Base-by-base conservation (phyloP, 2,329 filamentous ascomycete genomes). In the Leptodontidium sp. region DNA sequence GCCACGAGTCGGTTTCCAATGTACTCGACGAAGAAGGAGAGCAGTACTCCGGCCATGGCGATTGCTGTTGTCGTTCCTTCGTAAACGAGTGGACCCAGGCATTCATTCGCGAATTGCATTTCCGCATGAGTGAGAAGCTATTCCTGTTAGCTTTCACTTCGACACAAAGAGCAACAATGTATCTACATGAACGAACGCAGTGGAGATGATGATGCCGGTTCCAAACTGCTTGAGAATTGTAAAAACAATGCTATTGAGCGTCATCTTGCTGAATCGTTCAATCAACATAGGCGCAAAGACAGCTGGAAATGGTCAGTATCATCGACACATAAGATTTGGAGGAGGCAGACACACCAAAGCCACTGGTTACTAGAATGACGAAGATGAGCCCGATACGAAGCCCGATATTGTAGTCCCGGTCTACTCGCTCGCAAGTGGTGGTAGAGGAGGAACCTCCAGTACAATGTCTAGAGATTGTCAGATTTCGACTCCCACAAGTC, bases 21-120 rank as follows among this genome's bases (percentile, higher is more conserved):
- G 73, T 88, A 93, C 76, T 94, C 92, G 45, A 93, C 83, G 1
- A 92, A 74, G 78, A 93, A 94, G 0, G 91, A 90, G 2, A 93
- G 72, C 78, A 93, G 91, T 1, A 93, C 80, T 0, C 92, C 92
- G 0, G 88, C 91, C 88, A 94, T 91, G 58, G 91, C 84, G 50
- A 94, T 87, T 1, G 91, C 88, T 0, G 90, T 86, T 0, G 91
- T 87, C 0, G 89, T 92, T 3, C 83, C 86, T 78, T 94, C 92
- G 74, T 92, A 94, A 5, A 81, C 77, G 2, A 94, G 80, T 8
- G 84, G 83, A 4, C 89, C 88, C 14, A 94, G 80, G 74, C 92
- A 94, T 17, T 64, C 65, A 52, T 71, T 71, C 7, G 55, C 55
- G 40, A 94, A 93, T 89, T 93, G 92, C 35, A 94, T 83, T 8